Percentiles rank a stretch among this genome's conserved stretches.
These are phyloP conservation scores for Phanerochaete carnosa DNA, from an alignment of 768 basidiomycete genomes.

Conservation along the genomic window DNA sequence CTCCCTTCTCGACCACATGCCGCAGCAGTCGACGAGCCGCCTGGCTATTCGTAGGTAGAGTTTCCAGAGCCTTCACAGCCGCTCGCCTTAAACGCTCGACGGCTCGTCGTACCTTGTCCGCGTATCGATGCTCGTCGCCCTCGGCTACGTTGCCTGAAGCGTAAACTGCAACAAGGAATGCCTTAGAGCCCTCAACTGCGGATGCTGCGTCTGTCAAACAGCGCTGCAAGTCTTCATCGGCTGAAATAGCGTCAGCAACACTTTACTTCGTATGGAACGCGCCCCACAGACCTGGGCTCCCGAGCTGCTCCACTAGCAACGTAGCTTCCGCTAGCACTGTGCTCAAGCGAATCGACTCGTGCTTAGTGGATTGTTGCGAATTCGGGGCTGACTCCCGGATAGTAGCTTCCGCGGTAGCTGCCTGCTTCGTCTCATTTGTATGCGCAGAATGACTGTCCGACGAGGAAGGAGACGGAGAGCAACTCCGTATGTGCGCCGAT, in stretches of 20 bases:
- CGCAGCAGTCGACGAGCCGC: not conserved
- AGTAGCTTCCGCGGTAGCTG: not conserved
- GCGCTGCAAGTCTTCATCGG: not conserved
- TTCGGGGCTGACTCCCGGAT: not conserved
- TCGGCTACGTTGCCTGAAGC: not conserved
- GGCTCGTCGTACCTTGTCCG: slow-evolving; percentile 55
- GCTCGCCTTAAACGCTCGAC: slow-evolving; percentile 56
- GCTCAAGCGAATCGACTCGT: slow-evolving; percentile 5
- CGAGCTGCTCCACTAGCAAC: not conserved
- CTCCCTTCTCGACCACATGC: slow-evolving; percentile 37
- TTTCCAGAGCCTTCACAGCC: slow-evolving; percentile 46
- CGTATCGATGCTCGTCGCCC: slow-evolving; percentile 16
- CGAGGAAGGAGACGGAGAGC: not conserved
- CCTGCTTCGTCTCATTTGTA: not conserved
- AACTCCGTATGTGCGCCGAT: not conserved
- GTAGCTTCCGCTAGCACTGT: slow-evolving; percentile 9
- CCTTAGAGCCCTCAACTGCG: not conserved
- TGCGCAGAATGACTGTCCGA: not conserved
- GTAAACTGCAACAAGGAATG: not conserved
- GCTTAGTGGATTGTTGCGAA: not conserved
- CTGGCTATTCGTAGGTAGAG: not conserved
- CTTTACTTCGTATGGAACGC: no score
- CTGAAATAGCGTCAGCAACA: not conserved
- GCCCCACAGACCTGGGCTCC: not conserved
- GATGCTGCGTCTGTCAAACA: not conserved